A percentile compares a stretch with the other conserved stretches of the same genome.
These are phyloP conservation scores for Metarhizium guizhouense DNA, from an alignment of 2,329 filamentous ascomycete species.

Conservation along the genomic window DNA sequence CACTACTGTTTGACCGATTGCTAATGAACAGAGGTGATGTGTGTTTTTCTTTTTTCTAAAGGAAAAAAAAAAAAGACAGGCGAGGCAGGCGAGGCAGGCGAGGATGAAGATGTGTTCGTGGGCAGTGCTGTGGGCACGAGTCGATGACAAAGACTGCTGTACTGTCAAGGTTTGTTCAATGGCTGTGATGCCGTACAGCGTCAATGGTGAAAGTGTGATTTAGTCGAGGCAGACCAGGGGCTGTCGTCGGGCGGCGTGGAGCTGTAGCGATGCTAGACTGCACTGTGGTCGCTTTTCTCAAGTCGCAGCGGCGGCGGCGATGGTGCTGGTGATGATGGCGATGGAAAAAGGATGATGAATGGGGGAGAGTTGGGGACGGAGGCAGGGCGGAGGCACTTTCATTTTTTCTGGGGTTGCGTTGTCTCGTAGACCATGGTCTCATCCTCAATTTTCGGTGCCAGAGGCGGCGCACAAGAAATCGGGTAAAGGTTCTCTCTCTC, in stretches of 20 bases:
- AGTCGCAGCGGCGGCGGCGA: conserved; percentile 10
- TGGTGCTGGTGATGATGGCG: conserved; percentile 19
- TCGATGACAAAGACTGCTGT: background rate
- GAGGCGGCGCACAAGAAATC: conserved; percentile 29
- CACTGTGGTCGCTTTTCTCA: conserved; percentile 1
- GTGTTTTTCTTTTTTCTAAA: background rate
- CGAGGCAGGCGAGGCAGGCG: background rate
- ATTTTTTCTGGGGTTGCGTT: conserved; percentile 22
- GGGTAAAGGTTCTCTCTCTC: conserved; percentile 21
- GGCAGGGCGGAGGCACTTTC: conserved; percentile 18
- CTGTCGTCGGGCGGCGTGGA: conserved; percentile 19
- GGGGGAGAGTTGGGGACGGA: conserved; percentile 5
- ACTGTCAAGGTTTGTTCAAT: conserved; percentile 10
- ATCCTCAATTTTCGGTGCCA: conserved; percentile 30
- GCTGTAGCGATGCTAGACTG: conserved; percentile 7
- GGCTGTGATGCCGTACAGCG: conserved; percentile 11
- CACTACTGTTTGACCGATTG: background rate
- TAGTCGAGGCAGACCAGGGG: conserved; percentile 17
- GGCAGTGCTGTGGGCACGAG: background rate
- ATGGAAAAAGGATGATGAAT: conserved; percentile 15
- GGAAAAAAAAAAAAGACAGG: too few relatives aligned
- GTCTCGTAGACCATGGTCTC: conserved; percentile 30
- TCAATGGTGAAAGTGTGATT: conserved; percentile 13
- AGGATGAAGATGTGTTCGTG: background rate
- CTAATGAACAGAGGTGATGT: background rate